Percentiles rank a stretch among this genome's conserved stretches.
phyloP scores from a whole-genome alignment of 192 early-diverging fungal species.

The Geranomyces michiganensis region DNA sequence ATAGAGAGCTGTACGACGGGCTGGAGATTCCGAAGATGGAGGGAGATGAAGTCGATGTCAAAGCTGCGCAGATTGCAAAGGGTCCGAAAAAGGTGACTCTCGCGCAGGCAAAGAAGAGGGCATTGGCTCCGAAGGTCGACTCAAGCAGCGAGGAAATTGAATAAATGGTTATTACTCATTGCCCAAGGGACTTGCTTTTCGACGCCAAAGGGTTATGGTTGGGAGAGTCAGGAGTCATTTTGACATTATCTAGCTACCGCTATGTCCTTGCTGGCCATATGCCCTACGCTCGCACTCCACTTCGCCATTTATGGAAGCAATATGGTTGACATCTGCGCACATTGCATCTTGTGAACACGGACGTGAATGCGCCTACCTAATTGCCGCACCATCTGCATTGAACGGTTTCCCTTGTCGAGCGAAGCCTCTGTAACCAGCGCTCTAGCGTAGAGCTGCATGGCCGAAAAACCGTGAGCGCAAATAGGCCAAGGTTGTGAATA shows the following conservation, averaged over 20 bases:
- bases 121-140: background rate
- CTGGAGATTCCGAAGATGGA: background rate
- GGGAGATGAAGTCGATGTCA: background rate
- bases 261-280: too few relatives aligned
- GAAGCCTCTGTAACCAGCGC: background rate
- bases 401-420: background rate
- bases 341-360: background rate
- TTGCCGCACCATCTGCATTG: background rate
- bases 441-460: background rate
- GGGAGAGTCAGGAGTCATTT: too few relatives aligned
- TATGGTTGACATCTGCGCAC: too few relatives aligned
- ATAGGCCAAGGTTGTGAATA: too few relatives aligned
- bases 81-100: background rate
- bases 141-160: too few relatives aligned
- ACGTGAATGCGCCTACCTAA: background rate
- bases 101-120: background rate
- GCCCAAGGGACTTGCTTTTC: too few relatives aligned
- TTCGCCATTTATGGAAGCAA: too few relatives aligned
- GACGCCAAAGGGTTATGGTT: too few relatives aligned
- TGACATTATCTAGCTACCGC: too few relatives aligned
- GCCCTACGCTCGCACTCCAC: too few relatives aligned
- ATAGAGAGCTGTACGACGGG: conserved; percentile 3
- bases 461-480: background rate
- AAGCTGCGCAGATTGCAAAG: background rate
- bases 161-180: too few relatives aligned